Evolutionary conservation across 2,329 filamentous ascomycete species (phyloP).

Genomic region (Verticillium alfalfae): DNA sequence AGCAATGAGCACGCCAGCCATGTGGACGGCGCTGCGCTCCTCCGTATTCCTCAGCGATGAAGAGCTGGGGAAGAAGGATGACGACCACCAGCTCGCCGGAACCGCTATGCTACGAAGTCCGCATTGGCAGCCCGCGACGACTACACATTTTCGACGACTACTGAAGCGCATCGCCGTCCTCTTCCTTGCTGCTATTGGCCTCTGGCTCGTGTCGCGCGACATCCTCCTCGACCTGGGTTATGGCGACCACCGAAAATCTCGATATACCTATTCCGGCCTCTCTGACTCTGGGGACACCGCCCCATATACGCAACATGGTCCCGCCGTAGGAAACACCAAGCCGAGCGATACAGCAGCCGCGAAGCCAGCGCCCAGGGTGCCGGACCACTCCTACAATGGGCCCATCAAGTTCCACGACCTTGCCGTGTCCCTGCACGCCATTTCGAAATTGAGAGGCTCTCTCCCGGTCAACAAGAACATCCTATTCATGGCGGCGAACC

Average conservation of each 20-base stretch:
- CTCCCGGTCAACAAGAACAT: constrained; percentile 60
- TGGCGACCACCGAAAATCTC: constrained; percentile 20
- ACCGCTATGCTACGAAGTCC: constrained; percentile 13
- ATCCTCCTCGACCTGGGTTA: constrained; percentile 44
- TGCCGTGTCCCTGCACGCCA: constrained; percentile 54
- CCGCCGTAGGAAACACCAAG: constrained; percentile 10
- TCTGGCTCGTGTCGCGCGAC: constrained; percentile 62
- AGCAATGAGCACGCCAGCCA: constrained; percentile 25
- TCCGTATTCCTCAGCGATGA: constrained; percentile 46
- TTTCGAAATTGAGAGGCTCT: constrained; percentile 47
- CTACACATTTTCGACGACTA: constrained; percentile 43
- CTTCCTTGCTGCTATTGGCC: constrained; percentile 37
- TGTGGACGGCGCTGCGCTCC: constrained; percentile 22
- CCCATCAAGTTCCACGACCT: constrained; percentile 64
- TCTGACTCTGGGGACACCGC: constrained; percentile 1
- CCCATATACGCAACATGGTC: not conserved
- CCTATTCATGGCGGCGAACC: constrained; percentile 70
- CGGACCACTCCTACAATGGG: constrained; percentile 53
- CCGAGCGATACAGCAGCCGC: not conserved
- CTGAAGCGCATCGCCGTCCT: constrained; percentile 48
- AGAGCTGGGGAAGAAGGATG: constrained; percentile 55
- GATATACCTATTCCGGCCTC: constrained; percentile 24
- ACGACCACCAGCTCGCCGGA: constrained; percentile 38
- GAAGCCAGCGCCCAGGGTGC: constrained; percentile 4
- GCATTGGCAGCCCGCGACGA: constrained; percentile 35